A percentile compares a stretch with the other conserved stretches of the same genome.
Evolutionary conservation across 371 early-diverging fungal genomes (phyloP).

Genomic region (Dinochytrium kinnereticum): DNA sequence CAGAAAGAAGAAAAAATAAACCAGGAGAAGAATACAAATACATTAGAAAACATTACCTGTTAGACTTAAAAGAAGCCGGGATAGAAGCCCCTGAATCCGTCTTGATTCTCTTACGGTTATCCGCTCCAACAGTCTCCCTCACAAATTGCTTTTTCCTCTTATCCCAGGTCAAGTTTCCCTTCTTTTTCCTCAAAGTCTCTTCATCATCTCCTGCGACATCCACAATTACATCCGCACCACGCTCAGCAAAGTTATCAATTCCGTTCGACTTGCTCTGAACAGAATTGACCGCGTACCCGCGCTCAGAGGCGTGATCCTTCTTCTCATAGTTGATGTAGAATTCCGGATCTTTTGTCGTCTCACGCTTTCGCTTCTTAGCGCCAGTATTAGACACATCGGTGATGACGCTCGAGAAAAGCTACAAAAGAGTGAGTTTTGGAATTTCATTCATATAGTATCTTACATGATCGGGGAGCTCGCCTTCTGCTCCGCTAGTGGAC

Average conservation of each 20-base stretch:
- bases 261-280: conserved; percentile 35
- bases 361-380: conserved; percentile 34
- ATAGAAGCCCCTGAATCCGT: conserved; percentile 91
- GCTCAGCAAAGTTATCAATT: conserved; percentile 75
- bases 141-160: conserved; percentile 92
- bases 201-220: conserved; percentile 87
- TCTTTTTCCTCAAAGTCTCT: conserved; percentile 60
- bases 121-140: conserved; percentile 81
- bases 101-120: conserved; percentile 93
- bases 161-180: conserved; percentile 85
- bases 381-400: not conserved
- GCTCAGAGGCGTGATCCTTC: conserved; percentile 86
- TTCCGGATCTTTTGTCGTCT: conserved; percentile 70
- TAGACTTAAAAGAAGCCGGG: conserved; percentile 88
- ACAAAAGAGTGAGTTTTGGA: not conserved
- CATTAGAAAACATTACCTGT: conserved; percentile 59
- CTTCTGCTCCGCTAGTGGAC: not conserved
- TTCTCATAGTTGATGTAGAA: conserved; percentile 89
- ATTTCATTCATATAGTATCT: conserved; percentile 16
- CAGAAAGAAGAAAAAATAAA: conserved; percentile 3
- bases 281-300: conserved; percentile 84
- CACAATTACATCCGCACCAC: conserved; percentile 77
- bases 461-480: conserved; percentile 22
- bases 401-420: conserved; percentile 29
- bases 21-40: no score